Evolutionary conservation across 495 filamentous ascomycete genomes (phyloP), one percentile per base, ranked within the genome.

Genomic region (Chlorociboria aeruginascens): DNA sequence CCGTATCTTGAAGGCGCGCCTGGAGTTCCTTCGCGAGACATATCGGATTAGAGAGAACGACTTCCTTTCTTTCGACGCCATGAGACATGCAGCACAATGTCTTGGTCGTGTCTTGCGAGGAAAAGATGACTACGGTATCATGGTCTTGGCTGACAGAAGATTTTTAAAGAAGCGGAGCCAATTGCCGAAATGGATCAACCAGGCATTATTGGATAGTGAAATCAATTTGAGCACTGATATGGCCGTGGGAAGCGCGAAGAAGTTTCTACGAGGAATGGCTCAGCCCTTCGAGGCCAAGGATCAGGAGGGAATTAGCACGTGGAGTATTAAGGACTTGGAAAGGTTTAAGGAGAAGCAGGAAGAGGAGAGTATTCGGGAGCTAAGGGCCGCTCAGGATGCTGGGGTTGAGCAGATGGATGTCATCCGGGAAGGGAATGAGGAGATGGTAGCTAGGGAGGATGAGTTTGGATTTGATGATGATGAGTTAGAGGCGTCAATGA

Each of bases 121-220:
- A 32, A 98, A 98, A 63, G 92, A 97, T 61, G 92, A 99, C 62
- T 99, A 99, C 66, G 93, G 93, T 3, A 82, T 97, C 63, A 99
- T 99, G 92, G 89, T 99, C 10, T 67, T 99, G 13, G 93, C 93
- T 12, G 93, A 99, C 63, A 75, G 83, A 9, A 76, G 93, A 7
- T 99, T 96, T 67, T 76, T 82, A 61, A 84, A 85, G 68, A 97
- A 96, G 65, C 75, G 90, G 28, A 70, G 58, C 10, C 93, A 99
- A 65, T 71, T 99, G 42, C 93, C 93, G 1, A 94, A 94, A 61
- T 99, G 93, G 93, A 99, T 99, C 63, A 85, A 82, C 55, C 84
- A 92, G 58, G 88, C 84, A 0, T 69, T 99, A 58, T 61, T 83
- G 14, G 89, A 94, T 13, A 78, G 78, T 38, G 87, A 95, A 52